Evolutionary conservation across 2,329 filamentous ascomycete genomes (phyloP).

Genomic region (Beauveria pseudobassiana): DNA sequence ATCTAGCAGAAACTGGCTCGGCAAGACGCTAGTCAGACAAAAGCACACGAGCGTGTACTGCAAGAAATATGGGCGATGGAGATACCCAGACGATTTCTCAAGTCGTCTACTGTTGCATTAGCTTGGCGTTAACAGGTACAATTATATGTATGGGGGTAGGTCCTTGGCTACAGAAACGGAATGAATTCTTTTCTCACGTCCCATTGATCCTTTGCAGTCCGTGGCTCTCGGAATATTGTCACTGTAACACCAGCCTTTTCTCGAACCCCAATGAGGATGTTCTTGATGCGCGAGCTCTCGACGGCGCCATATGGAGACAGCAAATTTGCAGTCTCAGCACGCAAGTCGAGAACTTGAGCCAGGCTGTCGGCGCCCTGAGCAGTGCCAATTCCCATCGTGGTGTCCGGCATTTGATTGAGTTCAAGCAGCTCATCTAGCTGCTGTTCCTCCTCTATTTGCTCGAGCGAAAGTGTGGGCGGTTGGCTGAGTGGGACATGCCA

Average conservation of each 20-base stretch:
- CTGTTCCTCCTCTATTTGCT: not conserved
- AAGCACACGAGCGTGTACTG: not conserved
- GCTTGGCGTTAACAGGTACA: not conserved
- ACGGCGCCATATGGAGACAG: constrained; percentile 23
- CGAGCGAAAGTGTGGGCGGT: not conserved
- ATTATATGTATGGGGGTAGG: too few relatives aligned
- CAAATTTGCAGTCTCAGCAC: constrained; percentile 10
- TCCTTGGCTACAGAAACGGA: not conserved
- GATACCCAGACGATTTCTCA: not conserved
- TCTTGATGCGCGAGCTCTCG: constrained; percentile 23
- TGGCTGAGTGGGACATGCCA: not conserved
- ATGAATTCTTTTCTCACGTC: constrained; percentile 22
- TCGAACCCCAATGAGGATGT: constrained; percentile 20
- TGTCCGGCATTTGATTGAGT: not conserved
- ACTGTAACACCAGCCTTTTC: constrained; percentile 20
- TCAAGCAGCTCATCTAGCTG: not conserved
- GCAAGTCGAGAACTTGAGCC: not conserved
- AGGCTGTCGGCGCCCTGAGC: not conserved
- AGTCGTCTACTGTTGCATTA: not conserved
- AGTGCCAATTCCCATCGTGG: not conserved
- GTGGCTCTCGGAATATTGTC: constrained; percentile 23
- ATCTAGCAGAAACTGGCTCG: constrained; percentile 39
- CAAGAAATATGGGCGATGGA: not conserved
- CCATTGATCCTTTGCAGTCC: constrained; percentile 20
- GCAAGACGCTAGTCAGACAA: not conserved